These are phyloP conservation scores for Taphrina wiesneri DNA, from an alignment of 1,139 yeast species.

Conservation along the genomic window DNA sequence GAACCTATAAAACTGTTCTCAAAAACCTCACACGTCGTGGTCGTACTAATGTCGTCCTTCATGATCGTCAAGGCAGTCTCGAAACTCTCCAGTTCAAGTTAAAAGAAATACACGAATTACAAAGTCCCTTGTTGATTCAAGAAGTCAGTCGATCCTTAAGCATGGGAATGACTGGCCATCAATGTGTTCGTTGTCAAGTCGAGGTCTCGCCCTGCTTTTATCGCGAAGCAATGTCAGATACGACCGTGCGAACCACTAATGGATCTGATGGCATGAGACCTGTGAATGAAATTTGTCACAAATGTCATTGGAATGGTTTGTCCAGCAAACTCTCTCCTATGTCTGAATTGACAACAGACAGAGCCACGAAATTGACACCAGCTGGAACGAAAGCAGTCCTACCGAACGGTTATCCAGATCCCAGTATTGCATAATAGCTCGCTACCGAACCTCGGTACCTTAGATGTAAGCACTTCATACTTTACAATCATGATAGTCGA, in stretches of 20 bases:
- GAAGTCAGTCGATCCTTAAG: not conserved
- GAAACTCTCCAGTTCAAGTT: not conserved
- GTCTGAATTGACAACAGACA: too few relatives aligned
- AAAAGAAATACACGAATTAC: not conserved
- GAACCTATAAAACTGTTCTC: constrained; percentile 12
- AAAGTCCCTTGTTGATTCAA: not conserved
- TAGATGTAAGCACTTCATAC: too few relatives aligned
- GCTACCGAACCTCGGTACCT: too few relatives aligned
- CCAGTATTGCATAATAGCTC: too few relatives aligned
- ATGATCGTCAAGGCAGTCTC: not conserved
- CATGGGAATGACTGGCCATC: not conserved
- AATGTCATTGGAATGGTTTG: constrained; percentile 6
- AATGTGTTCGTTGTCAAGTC: not conserved
- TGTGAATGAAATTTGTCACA: not conserved
- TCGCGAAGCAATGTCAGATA: not conserved
- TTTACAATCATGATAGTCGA: too few relatives aligned
- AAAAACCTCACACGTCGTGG: not conserved
- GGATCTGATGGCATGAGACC: not conserved
- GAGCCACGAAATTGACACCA: too few relatives aligned
- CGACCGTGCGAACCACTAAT: not conserved
- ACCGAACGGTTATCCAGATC: too few relatives aligned
- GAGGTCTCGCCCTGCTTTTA: not conserved
- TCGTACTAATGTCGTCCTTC: not conserved
- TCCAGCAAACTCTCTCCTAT: too few relatives aligned
- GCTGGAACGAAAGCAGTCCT: too few relatives aligned